Evolutionary conservation across 306 rosid species (phyloP).

Genomic region (Bauhinia variegata): DNA sequence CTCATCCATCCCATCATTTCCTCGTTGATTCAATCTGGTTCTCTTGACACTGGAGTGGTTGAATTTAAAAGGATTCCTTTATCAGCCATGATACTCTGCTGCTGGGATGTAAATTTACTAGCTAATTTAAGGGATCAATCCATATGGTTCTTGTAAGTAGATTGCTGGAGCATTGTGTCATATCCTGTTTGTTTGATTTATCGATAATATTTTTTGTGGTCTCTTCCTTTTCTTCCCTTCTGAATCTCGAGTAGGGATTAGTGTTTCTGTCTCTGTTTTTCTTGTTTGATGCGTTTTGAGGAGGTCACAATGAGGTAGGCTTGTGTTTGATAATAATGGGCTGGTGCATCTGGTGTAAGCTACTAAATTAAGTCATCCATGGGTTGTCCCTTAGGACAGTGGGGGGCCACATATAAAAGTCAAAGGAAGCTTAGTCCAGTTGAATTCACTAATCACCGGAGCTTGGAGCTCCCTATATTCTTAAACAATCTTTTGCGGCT

Average conservation of each 20-base stretch:
- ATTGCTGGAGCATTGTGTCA: slow-evolving; percentile 28
- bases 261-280: too few relatives aligned
- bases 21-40: slow-evolving; percentile 13
- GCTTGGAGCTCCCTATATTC: slow-evolving; percentile 22
- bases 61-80: slow-evolving; percentile 38
- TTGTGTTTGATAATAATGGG: slow-evolving; percentile 22
- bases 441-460: slow-evolving; percentile 40
- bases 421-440: slow-evolving; percentile 47
- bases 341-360: slow-evolving; percentile 23
- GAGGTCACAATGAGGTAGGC: slow-evolving; percentile 13
- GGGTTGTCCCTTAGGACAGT: slow-evolving; percentile 29
- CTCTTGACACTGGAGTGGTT: slow-evolving; percentile 12
- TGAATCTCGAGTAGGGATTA: slow-evolving; percentile 11
- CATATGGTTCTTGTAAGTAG: slow-evolving; percentile 34
- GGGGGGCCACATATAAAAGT: slow-evolving; percentile 44
- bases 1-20: background rate
- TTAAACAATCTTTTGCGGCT: slow-evolving; percentile 39
- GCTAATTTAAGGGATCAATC: too few relatives aligned
- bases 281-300: slow-evolving; percentile 34
- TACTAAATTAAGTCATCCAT: slow-evolving; percentile 34
- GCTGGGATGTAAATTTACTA: slow-evolving; percentile 28
- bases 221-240: slow-evolving; percentile 13
- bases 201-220: slow-evolving; percentile 8
- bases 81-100: slow-evolving; percentile 18
- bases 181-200: slow-evolving; percentile 19